phyloP scores from a whole-genome alignment of 2,329 filamentous ascomycete genomes.

The Xylariaceae sp. region DNA sequence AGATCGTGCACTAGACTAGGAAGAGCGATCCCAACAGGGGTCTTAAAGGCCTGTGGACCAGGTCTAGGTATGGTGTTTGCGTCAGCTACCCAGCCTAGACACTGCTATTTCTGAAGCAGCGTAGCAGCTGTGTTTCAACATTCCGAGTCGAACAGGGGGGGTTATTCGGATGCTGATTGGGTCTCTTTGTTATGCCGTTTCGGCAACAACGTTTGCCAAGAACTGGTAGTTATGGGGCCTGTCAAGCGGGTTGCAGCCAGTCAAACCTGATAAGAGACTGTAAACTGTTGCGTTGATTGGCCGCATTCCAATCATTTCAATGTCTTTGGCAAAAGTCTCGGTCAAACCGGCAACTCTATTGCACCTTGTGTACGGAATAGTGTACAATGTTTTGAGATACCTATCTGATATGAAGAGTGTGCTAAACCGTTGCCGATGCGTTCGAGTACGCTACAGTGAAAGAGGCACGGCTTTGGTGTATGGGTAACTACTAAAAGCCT shows the following conservation, averaged over 20 bases:
- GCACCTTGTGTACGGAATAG: too few relatives aligned
- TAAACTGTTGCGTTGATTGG: neutral
- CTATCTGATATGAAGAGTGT: too few relatives aligned
- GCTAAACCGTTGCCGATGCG: too few relatives aligned
- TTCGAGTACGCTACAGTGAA: too few relatives aligned
- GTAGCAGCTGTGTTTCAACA: conserved; percentile 49
- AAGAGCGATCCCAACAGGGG: conserved; percentile 21
- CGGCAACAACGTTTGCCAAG: neutral
- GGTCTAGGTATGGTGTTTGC: conserved; percentile 32
- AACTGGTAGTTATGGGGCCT: neutral
- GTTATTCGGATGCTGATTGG: conserved; percentile 29
- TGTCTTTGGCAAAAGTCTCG: too few relatives aligned
- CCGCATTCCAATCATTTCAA: neutral
- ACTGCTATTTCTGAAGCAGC: conserved; percentile 43
- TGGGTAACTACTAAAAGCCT: too few relatives aligned
- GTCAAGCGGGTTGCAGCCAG: neutral
- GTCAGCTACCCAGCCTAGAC: conserved; percentile 23
- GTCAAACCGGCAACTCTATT: too few relatives aligned
- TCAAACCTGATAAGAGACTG: neutral
- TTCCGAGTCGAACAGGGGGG: conserved; percentile 16
- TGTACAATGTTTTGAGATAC: too few relatives aligned
- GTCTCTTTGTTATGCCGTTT: conserved; percentile 17
- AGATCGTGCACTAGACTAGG: neutral
- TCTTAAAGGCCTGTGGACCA: conserved; percentile 33
- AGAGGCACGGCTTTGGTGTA: too few relatives aligned